Evolutionary conservation across 495 filamentous ascomycete species (phyloP), one percentile per base, ranked within the genome.

Genomic region (Darksidea phi): DNA sequence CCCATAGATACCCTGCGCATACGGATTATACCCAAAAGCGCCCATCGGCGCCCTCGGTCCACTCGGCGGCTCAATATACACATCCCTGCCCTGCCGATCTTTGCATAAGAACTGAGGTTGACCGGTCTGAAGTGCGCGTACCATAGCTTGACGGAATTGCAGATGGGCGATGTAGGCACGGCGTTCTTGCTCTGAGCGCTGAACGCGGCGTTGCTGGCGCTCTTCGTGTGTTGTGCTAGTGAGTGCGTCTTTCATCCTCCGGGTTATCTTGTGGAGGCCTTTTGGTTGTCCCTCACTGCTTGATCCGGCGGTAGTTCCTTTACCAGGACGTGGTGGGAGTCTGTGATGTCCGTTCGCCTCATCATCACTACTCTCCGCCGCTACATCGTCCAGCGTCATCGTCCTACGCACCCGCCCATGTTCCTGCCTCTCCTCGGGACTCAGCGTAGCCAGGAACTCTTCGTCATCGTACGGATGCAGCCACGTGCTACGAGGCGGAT

Each of bases 381-480:
- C 68, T 17, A 78, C 64, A 52, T 80, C 78, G 5, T 69, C 70
- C 18, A 71, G 43, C 50, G 66, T 77, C 12, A 72, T 68, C n/a
- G 67, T 69, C 10, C 69, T 48, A 24, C 73, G 69, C 4, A 75
- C 25, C 13, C 66, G 49, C 48, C 68, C 64, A 15, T 80, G 68
- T 20, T 67, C 68, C 48, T 74, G 69, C 7, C 77, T 66, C 57
- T 80, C 77, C 6, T 67, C 60, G 4, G 70, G 53, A 18, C 70
- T 50, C 1, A 81, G 62, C 41, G 70, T 73, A 54, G 52, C 47
- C 32, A 81, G 68, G 66, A 76, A 80, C 34, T 74, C 41, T 7
- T 76, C 70, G 64, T 80, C 79, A 59, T 81, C 79, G 65, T 81
- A 80, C 1, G 79, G 79, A 67, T 81, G 79, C 48, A 74, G 68